Percentiles rank a stretch among this genome's conserved stretches.
Evolutionary conservation across 129 eudicot genomes (phyloP).

Genomic region (Pittosporum tobira): DNA sequence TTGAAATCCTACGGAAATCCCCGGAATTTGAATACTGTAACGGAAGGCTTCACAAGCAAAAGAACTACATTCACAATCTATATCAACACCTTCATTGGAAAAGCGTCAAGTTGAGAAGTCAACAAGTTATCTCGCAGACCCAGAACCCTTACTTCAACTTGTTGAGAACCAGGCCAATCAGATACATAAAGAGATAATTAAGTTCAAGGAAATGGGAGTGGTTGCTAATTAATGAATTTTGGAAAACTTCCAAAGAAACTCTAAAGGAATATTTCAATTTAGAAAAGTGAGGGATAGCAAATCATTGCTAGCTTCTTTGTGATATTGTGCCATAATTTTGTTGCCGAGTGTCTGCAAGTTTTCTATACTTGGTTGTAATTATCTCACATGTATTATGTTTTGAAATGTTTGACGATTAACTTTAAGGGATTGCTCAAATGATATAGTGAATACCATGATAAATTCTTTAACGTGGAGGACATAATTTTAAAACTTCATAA

Average conservation of each 20-base stretch:
- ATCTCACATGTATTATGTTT: no score
- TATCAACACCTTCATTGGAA: slow-evolving; percentile 50
- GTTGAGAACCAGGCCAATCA: slow-evolving; percentile 35
- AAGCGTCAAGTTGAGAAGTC: slow-evolving; percentile 34
- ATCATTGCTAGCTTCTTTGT: neutral
- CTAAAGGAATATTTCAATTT: slow-evolving; percentile 53
- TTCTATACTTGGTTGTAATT: no score
- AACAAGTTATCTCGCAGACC: slow-evolving; percentile 24
- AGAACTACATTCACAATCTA: slow-evolving; percentile 37
- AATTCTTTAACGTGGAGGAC: no score
- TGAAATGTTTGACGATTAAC: no score
- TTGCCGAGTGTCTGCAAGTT: neutral
- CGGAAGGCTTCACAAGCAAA: slow-evolving; percentile 50
- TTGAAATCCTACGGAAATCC: slow-evolving; percentile 40
- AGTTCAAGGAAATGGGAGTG: slow-evolving; percentile 51
- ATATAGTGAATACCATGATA: no score
- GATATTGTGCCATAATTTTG: slow-evolving; percentile 15
- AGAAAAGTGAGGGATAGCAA: slow-evolving; percentile 22
- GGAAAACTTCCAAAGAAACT: slow-evolving; percentile 44
- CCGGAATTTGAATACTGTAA: slow-evolving; percentile 48
- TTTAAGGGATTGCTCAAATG: no score
- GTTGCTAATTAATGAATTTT: slow-evolving; percentile 63
- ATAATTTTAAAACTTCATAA: no score
- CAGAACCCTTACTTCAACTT: slow-evolving; percentile 31
- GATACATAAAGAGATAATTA: slow-evolving; percentile 42